These are phyloP conservation scores for Sindora glabra DNA, from an alignment of 306 rosid species.

Conservation along the genomic window DNA sequence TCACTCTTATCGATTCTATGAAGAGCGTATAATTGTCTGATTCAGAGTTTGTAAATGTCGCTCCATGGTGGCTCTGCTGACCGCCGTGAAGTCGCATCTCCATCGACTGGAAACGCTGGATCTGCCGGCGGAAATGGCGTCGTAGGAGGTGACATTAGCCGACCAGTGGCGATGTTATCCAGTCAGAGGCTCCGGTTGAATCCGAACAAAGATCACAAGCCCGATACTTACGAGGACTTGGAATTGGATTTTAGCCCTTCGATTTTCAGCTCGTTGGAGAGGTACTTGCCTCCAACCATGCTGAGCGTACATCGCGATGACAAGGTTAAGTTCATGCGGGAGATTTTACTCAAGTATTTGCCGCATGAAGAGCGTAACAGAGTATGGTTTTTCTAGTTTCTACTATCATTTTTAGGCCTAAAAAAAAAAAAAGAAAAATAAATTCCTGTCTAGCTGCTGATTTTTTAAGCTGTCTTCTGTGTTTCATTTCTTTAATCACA, in stretches of 20 bases:
- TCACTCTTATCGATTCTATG: not conserved
- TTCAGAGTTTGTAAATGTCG: slow-evolving; percentile 17
- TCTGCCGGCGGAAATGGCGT: slow-evolving; percentile 17
- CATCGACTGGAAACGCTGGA: not conserved
- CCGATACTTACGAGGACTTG: slow-evolving; percentile 36
- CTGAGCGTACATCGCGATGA: slow-evolving; percentile 30
- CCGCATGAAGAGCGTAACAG: slow-evolving; percentile 32
- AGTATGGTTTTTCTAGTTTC: slow-evolving; percentile 11
- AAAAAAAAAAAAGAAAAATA: too few relatives aligned
- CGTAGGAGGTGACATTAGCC: not conserved
- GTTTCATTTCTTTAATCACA: not conserved
- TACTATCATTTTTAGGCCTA: too few relatives aligned
- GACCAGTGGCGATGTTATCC: slow-evolving; percentile 2
- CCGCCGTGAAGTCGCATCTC: slow-evolving; percentile 3
- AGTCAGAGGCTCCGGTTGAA: slow-evolving; percentile 34
- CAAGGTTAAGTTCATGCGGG: slow-evolving; percentile 41
- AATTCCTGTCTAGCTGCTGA: not conserved
- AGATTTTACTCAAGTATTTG: slow-evolving; percentile 36
- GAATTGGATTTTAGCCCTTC: slow-evolving; percentile 35
- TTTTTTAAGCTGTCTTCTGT: not conserved
- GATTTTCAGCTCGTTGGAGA: slow-evolving; percentile 39
- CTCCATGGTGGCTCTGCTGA: slow-evolving; percentile 5
- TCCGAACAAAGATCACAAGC: slow-evolving; percentile 47
- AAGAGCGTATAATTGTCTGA: not conserved
- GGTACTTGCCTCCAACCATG: slow-evolving; percentile 36